Evolutionary conservation across 179 eudicot species (phyloP).

Genomic region (Camellia oleifera): DNA sequence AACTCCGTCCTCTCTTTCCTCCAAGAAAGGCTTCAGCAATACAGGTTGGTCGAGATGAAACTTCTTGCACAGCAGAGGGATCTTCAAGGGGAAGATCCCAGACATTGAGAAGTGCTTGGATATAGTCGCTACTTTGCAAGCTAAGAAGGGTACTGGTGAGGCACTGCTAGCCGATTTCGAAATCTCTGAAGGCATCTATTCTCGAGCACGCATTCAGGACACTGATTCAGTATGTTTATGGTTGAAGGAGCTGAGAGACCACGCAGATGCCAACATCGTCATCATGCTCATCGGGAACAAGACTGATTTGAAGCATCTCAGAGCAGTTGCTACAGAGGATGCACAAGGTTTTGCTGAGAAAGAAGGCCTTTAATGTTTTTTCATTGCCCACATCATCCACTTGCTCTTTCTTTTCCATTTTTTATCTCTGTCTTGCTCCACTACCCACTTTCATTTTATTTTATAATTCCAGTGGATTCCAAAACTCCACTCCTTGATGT

Average conservation of each 20-base stretch:
- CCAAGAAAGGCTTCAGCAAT: slow-evolving; percentile 93
- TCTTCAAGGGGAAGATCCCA: slow-evolving; percentile 96
- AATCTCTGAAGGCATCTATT: slow-evolving; percentile 92
- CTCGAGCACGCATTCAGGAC: slow-evolving; percentile 79
- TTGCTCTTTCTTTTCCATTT: no score
- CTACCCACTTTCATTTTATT: no score
- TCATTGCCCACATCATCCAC: no score
- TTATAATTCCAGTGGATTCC: no score
- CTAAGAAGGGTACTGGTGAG: slow-evolving; percentile 29
- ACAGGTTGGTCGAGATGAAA: slow-evolving; percentile 85
- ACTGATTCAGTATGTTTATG: slow-evolving; percentile 92
- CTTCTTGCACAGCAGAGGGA: slow-evolving; percentile 96
- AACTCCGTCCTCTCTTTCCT: slow-evolving; percentile 70
- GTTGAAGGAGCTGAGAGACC: slow-evolving; percentile 60
- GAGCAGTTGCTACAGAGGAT: no score
- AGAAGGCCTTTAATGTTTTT: no score
- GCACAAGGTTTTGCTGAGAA: no score
- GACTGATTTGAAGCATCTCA: no score
- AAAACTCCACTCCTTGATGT: no score
- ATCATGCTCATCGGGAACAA: no score
- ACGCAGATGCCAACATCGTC: no score
- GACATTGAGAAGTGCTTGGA: slow-evolving; percentile 95
- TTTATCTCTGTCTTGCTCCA: no score
- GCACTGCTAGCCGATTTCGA: slow-evolving; percentile 88
- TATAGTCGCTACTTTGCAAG: slow-evolving; percentile 70